Conservation (phyloP, 768 basidiomycete genomes). For the Rhodotorula sphaerocarpa region DNA sequence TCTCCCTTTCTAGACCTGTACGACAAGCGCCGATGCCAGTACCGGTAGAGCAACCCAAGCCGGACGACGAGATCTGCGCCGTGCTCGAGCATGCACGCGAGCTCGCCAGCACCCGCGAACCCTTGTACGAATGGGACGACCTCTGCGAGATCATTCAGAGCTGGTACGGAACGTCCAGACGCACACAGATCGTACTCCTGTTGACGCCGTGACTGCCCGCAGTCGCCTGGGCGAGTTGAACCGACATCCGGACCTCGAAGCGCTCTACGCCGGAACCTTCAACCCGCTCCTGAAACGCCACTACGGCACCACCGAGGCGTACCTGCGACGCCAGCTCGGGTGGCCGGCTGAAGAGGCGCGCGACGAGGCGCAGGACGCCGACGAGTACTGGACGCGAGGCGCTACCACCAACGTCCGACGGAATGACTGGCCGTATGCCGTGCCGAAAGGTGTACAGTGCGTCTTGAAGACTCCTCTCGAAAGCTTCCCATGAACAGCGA, state of each 20-base stretch:
- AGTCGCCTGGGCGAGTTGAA: slow-evolving; percentile 9
- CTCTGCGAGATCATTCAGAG: neutral
- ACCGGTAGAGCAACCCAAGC: too few species aligned
- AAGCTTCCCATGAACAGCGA: neutral
- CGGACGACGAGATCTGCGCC: neutral
- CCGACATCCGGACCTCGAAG: slow-evolving; percentile 25
- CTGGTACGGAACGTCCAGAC: too few species aligned
- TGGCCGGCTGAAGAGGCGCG: neutral
- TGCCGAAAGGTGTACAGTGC: slow-evolving; percentile 12
- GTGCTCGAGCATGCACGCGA: neutral
- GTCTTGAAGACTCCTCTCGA: neutral
- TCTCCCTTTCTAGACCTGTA: too few species aligned
- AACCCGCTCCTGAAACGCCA: neutral
- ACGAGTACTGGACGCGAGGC: slow-evolving; percentile 1
- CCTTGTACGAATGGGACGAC: slow-evolving; percentile 6
- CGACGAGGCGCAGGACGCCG: neutral
- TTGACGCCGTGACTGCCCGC: too few species aligned
- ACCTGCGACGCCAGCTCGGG: slow-evolving; percentile 12
- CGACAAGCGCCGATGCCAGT: too few species aligned
- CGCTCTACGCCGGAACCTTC: slow-evolving; percentile 13
- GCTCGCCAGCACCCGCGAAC: neutral
- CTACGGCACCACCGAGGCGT: slow-evolving; percentile 13
- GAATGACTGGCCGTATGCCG: slow-evolving; percentile 27
- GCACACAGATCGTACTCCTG: too few species aligned
- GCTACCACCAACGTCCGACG: slow-evolving; percentile 6